Base-by-base conservation (phyloP, 495 filamentous ascomycete genomes). In the Xylaria scruposa region DNA sequence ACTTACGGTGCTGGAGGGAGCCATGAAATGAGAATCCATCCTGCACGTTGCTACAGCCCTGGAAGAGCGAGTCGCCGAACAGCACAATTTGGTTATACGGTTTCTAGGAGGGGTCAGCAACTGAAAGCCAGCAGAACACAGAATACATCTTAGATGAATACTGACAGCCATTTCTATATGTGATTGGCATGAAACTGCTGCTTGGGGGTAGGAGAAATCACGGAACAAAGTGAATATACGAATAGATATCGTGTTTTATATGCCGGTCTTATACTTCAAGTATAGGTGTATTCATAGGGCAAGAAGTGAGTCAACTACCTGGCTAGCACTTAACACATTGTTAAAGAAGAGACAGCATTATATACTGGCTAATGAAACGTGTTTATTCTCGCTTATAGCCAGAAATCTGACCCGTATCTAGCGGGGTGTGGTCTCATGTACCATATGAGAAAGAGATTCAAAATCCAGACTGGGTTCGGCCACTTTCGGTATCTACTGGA, bases 11-110 rank as follows among this genome's bases (percentile, higher is more conserved):
- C 80, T 94, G 90, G 15, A 97, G 82, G 38, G 88, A 91, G 47
- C 91, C 86, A 72, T 88, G 88, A 71, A 95, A 91, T 10, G 86
- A 90, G 79, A 94, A 94, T 33, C 90, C 92, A 67, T 86, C 76
- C 4, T 86, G 77, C 72, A 89, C 83, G 63, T 85, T 83, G 68
- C 83, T 85, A 51, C 88, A 87, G 46, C 83, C 81, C 76, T 97
- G 88, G 29, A 92, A 90, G 74, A 97, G 89, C 36, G 92, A 94
- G 77, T 97, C 93, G 38, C 93, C 93, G 75, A 97, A 93, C 26
- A 95, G 88, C 54, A 95, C 83, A 75, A 95, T 88, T 76, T 94
- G 92, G 31, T 85, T 81, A 73, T 86, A 85, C 5, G 83, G 77
- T 67, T 77, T 76, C 82, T 78, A 33, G 10, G 58, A 46, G 3